Percentiles rank a stretch among this genome's conserved stretches.
Conservation (phyloP, 106 monocot species). For the Narthecium ossifragum region DNA sequence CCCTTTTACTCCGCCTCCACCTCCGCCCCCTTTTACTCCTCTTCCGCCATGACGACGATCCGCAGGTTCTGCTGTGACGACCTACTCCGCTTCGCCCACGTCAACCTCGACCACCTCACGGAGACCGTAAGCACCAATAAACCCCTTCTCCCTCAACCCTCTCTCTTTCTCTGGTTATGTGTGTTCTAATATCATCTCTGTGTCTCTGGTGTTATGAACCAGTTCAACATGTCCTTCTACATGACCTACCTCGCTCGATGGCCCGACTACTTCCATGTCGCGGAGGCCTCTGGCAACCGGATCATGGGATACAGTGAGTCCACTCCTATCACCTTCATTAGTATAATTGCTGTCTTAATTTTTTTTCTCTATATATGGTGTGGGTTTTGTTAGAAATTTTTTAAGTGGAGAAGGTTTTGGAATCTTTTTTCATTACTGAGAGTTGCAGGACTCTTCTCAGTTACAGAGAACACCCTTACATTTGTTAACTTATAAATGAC, state of each 20-base stretch:
- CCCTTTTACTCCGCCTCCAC: no score
- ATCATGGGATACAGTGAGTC: constrained; percentile 82
- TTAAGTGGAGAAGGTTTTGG: no score
- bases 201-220: no score
- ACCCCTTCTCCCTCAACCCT: no score
- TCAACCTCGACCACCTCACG: constrained; percentile 96
- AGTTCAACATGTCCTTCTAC: constrained; percentile 99
- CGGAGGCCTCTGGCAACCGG: constrained; percentile 54
- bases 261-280: constrained; percentile 97
- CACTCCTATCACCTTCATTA: no score
- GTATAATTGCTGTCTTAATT: no score
- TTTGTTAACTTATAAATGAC: no score
- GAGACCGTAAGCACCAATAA: constrained; percentile 85
- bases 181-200: not conserved
- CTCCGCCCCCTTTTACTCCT: not conserved
- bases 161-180: not conserved
- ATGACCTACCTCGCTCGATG: constrained; percentile 97
- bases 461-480: no score
- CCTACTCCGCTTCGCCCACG: constrained; percentile 71
- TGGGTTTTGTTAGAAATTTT: no score
- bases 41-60: constrained; percentile 51
- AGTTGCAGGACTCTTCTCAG: no score
- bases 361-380: no score
- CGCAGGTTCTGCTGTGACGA: constrained; percentile 71
- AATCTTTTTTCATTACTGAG: no score